Conservation (phyloP, 441 rosid genomes). For the Isatis lusitanica region DNA sequence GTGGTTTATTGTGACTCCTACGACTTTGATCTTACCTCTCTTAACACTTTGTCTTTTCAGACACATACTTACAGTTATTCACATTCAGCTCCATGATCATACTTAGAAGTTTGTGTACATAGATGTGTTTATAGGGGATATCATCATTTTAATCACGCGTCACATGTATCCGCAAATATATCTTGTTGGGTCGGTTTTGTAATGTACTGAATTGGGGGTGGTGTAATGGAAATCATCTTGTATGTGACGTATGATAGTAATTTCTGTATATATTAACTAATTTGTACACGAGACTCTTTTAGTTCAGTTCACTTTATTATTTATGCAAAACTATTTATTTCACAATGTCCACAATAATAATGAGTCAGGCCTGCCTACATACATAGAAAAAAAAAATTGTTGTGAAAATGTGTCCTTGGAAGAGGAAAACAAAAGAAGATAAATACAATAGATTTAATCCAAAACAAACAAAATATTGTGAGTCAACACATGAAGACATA, state of each 20-base stretch:
- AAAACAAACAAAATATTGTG: background rate
- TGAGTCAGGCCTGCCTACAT: background rate
- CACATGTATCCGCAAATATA: constrained; percentile 9
- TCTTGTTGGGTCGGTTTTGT: constrained; percentile 19
- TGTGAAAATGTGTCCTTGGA: background rate
- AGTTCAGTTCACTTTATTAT: background rate
- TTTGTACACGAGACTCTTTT: background rate
- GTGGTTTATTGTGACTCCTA: constrained; percentile 37
- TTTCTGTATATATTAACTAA: background rate
- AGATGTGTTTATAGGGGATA: constrained; percentile 7
- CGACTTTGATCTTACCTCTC: constrained; percentile 24
- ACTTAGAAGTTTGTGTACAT: background rate
- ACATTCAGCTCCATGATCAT: constrained; percentile 31
- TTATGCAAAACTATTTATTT: background rate
- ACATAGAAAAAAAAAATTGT: background rate
- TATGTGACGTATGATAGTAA: background rate
- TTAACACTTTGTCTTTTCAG: constrained; percentile 27
- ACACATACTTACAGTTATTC: constrained; percentile 19
- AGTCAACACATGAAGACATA: too few relatives aligned
- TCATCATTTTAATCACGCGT: constrained; percentile 3
- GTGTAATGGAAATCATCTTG: constrained; percentile 13
- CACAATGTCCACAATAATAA: background rate
- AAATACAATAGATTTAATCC: background rate
- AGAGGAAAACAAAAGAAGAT: background rate
- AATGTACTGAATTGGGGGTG: constrained; percentile 11